Conservation (phyloP, 106 monocot species). For the Vanilla planifolia region DNA sequence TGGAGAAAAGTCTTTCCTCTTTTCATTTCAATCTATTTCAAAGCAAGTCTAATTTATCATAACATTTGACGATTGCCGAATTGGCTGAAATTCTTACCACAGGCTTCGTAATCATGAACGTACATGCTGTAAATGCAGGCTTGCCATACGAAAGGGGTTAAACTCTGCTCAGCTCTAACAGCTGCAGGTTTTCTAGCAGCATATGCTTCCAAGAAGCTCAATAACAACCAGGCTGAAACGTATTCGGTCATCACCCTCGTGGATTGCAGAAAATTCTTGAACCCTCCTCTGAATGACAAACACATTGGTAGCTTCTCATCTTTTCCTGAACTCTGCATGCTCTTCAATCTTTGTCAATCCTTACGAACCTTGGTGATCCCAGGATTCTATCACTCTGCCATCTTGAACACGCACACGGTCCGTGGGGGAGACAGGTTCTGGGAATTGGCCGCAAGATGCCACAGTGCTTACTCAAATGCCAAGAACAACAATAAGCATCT, state of each 20-base stretch:
- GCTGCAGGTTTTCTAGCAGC: constrained; percentile 63
- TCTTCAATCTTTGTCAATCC: neutral
- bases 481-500: constrained; percentile 63
- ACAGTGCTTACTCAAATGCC: constrained; percentile 41
- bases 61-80: no score
- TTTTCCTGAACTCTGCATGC: neutral
- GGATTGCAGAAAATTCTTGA: constrained; percentile 66
- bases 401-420: constrained; percentile 54
- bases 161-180: constrained; percentile 46
- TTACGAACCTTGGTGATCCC: neutral
- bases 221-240: constrained; percentile 31
- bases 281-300: constrained; percentile 31
- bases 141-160: constrained; percentile 57
- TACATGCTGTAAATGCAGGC: constrained; percentile 33
- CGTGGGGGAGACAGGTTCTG: constrained; percentile 56
- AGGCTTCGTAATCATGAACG: no score
- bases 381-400: constrained; percentile 87
- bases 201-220: constrained; percentile 41
- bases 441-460: constrained; percentile 59
- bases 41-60: no score
- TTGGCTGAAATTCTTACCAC: no score
- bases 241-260: constrained; percentile 60
- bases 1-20: no score
- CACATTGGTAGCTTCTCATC: constrained; percentile 38
- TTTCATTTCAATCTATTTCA: no score